phyloP scores from a whole-genome alignment of 1,139 yeast species.

The Casaregolazyma lundiana region DNA sequence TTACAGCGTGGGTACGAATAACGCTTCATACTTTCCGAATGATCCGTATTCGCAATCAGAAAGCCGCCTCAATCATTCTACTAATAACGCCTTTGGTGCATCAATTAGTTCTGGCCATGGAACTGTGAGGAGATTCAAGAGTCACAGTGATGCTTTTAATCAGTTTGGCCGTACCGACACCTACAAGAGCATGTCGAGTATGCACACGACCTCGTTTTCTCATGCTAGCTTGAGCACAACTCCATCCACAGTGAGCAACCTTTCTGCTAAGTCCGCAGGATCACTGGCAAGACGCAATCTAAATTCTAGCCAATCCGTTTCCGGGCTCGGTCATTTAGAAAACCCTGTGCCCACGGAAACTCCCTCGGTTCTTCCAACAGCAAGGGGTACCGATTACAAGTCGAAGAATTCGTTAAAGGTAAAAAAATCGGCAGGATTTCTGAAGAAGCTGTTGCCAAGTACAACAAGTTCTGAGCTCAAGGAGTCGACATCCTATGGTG shows the following conservation, averaged over 20 bases:
- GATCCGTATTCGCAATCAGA: background rate
- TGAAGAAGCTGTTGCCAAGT: slow-evolving; percentile 46
- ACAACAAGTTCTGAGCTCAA: slow-evolving; percentile 9
- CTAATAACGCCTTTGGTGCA: background rate
- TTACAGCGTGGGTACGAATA: slow-evolving; percentile 15
- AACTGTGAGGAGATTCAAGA: slow-evolving; percentile 1
- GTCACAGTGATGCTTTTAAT: background rate
- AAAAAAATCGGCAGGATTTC: slow-evolving; percentile 43
- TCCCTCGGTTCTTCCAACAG: slow-evolving; percentile 24
- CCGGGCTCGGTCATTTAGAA: background rate
- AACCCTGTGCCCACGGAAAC: slow-evolving; percentile 15
- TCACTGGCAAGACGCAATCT: slow-evolving; percentile 68
- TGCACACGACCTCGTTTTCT: slow-evolving; percentile 24
- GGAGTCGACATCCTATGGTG: background rate
- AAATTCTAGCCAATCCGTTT: slow-evolving; percentile 4
- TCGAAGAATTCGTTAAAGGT: slow-evolving; percentile 23
- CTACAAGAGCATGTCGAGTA: slow-evolving; percentile 24
- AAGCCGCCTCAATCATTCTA: background rate
- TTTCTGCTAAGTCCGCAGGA: slow-evolving; percentile 88
- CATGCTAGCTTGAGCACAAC: slow-evolving; percentile 23
- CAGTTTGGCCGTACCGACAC: slow-evolving; percentile 22
- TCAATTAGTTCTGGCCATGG: background rate
- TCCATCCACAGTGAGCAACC: slow-evolving; percentile 40
- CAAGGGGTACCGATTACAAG: slow-evolving; percentile 15
- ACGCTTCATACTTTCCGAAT: background rate